phyloP scores from a whole-genome alignment of 345 rosid species.

The Limnanthes douglasii region DNA sequence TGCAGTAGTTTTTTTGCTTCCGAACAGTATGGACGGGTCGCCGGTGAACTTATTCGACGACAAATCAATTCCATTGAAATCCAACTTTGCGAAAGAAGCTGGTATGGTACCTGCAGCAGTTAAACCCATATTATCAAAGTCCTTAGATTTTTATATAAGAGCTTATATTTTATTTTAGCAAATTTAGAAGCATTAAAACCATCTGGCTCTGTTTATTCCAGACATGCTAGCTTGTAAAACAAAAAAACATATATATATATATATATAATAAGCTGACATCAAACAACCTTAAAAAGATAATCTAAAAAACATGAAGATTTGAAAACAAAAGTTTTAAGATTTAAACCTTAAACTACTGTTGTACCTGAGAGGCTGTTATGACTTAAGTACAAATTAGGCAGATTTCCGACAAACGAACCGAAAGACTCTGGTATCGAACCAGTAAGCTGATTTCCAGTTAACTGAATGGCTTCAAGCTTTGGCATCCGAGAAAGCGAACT shows the following conservation, averaged over 20 bases:
- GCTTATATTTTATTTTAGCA: no score
- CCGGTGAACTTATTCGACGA: constrained; percentile 45
- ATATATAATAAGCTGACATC: no score
- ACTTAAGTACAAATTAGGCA: constrained; percentile 29
- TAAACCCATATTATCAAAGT: no score
- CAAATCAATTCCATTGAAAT: constrained; percentile 30
- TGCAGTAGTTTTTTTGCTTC: constrained; percentile 33
- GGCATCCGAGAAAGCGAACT: constrained; percentile 35
- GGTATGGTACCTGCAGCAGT: constrained; percentile 27
- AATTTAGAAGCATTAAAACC: no score
- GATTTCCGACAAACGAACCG: constrained; percentile 22
- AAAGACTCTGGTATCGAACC: constrained; percentile 46
- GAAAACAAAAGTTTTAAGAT: no score
- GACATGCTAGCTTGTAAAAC: no score
- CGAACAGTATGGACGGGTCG: constrained; percentile 60
- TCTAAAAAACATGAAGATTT: background rate
- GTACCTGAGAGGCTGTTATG: constrained; percentile 53
- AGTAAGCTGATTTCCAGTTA: constrained; percentile 48
- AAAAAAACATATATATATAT: no score
- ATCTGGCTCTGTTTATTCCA: no score
- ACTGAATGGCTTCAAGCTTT: constrained; percentile 29
- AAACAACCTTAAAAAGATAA: no score
- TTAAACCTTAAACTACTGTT: no score
- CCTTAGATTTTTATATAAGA: no score
- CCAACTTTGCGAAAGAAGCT: constrained; percentile 29